Conservation (phyloP, 129 eudicot genomes). For the Artemisia argyi region DNA sequence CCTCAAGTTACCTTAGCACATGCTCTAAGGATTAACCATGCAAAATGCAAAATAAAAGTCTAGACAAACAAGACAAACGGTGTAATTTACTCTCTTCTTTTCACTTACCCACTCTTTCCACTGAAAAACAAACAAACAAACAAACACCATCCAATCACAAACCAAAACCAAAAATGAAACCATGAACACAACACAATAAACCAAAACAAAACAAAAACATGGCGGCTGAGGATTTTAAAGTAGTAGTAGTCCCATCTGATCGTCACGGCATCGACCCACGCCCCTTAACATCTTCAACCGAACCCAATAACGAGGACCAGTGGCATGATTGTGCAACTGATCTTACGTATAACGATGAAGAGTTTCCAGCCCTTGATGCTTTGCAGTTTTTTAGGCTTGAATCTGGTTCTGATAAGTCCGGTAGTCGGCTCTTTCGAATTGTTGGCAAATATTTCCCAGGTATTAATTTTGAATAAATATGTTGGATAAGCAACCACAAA, state of each 20-base stretch:
- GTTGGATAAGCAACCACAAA: no score
- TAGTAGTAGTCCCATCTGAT: conserved; percentile 80
- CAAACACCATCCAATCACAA: no score
- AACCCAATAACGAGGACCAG: conserved; percentile 31
- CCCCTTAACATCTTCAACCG: conserved; percentile 40
- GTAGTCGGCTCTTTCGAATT: conserved; percentile 78
- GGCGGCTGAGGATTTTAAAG: conserved; percentile 69
- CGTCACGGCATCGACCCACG: conserved; percentile 72
- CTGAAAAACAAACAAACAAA: no score
- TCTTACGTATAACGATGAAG: conserved; percentile 52
- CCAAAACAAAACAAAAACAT: neutral
- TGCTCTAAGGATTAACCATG: no score
- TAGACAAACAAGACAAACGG: no score
- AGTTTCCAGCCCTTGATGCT: conserved; percentile 77
- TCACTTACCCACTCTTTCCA: no score
- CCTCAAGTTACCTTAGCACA: no score
- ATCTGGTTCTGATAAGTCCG: conserved; percentile 58
- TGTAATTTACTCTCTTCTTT: no score
- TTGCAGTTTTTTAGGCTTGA: conserved; percentile 74
- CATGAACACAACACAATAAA: neutral
- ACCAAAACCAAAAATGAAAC: neutral
- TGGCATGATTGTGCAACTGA: conserved; percentile 83
- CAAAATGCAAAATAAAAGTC: no score
- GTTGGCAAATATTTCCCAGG: conserved; percentile 95
- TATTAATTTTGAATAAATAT: no score